Evolutionary conservation across 176 grass and related monocot genomes (phyloP), one percentile per base, ranked within the genome.

Genomic region (Oryza brachyantha): DNA sequence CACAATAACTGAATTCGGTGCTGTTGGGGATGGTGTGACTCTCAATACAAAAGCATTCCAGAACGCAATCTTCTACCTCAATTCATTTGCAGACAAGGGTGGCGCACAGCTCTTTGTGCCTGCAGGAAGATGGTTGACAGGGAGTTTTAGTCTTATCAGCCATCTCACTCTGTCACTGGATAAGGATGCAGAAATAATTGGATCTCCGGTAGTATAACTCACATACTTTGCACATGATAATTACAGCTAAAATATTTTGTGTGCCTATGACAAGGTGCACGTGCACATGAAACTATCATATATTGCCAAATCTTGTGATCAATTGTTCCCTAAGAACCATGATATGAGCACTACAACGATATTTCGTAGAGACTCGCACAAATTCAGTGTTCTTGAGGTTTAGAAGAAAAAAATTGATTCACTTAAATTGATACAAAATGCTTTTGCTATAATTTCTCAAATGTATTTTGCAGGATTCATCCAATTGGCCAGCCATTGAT

Each of bases 11-110:
- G 96, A 99, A 66, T 99, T 99, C 81, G 96, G 90, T 5, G 92
- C 96, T 40, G 86, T 99, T n/a, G 92, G 96, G 5, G 90, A 99
- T 73, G 96, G 96, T 58, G 83, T 85, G 31, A 95, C 96, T 11
- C 77, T 93, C 27, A 99, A 99, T 71, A 95, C 96, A 50, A 99
- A 99, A 70, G 92, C 96, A 69, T 99, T 99, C 76, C 92, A 93
- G 83, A 99, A 99, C 79, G 96, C 96, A 5, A 94, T 99, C 34
- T 99, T 95, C 74, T 99, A 99, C 73, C 96, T 99, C 68, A 90
- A 95, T 84, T 99, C 96, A 21, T 99, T 99, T 43, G 90, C 96
- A 0, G 96, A 99, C 84, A 99, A 99, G 74, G 96, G 96, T 4
- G 96, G 96, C 0, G 96, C 96, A 0, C 83, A 95, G 55, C 86